Base-by-base conservation (phyloP, 2,329 filamentous ascomycete species). In the Scedosporium apiospermum region DNA sequence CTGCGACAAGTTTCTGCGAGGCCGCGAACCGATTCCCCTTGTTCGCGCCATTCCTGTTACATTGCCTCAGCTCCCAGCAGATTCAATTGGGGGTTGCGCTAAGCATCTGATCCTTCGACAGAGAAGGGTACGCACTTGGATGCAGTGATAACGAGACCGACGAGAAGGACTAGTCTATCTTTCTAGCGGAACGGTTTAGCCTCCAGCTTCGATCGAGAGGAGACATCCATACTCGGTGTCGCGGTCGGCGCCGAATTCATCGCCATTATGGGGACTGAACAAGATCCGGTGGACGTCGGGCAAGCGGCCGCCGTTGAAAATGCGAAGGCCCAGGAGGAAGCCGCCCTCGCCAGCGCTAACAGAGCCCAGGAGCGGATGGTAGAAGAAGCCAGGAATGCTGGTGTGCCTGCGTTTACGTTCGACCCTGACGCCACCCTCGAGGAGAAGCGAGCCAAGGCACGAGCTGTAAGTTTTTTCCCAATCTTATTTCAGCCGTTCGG, bases 371-470 rank as follows among this genome's bases (percentile, higher is more conserved):
- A 84, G 67, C 84, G 84, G 69, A 82, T 97, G 58, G 81, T 96
- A 27, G 80, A 90, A 62, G 87, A 96, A 73, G 91, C 90, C 67
- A 85, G 82, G 70, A 88, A 89, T 69, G 90, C 88, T 12, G 95
- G 95, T 51, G 85, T 89, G 26, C 78, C 88, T 34, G 93, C 91
- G 66, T 95, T 90, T 72, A 84, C 87, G 65, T 99, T 98, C 77
- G 84, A 99, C 71, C 91, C 95, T 0, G 78, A 96, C 78, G 93
- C 92, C 51, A 88, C 82, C 53, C 82, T 88, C 0, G 90, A 92
- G 72, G 82, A 96, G 74, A 99, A 99, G 79, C 88, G 84, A 65
- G 88, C 88, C 38, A 90, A 93, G 72, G 88, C 89, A 23, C 80
- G 83, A 80, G 84, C 87, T 71, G 91, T 96, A 81, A 69, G 88